Percentiles rank a stretch among this genome's conserved stretches.
These are phyloP conservation scores for Podospora sp. DNA, from an alignment of 495 filamentous ascomycete genomes.

Conservation along the genomic window DNA sequence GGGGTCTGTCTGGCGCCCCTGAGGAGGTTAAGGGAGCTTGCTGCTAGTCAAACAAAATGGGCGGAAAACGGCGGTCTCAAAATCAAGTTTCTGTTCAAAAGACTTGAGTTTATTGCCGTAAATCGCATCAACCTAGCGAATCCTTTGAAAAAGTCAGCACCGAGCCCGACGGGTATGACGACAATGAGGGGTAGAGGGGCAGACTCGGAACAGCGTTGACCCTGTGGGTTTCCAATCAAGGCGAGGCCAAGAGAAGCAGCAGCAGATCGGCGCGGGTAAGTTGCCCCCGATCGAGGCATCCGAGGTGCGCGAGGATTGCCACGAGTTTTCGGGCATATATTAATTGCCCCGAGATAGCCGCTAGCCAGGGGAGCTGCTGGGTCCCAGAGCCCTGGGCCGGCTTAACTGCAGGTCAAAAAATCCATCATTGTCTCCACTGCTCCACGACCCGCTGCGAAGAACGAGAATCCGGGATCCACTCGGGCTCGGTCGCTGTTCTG, in stretches of 20 bases:
- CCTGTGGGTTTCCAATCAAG: background rate
- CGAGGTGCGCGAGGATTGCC: background rate
- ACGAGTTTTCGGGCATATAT: too few relatives aligned
- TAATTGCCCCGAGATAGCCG: background rate
- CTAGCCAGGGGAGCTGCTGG: background rate
- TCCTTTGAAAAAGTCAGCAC: background rate
- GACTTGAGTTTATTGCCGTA: background rate
- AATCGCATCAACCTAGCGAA: background rate
- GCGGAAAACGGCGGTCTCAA: background rate
- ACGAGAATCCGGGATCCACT: background rate
- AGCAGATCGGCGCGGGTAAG: background rate
- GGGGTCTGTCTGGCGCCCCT: conserved; percentile 24
- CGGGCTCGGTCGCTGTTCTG: background rate
- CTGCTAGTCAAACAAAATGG: conserved; percentile 4
- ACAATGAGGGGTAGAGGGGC: background rate
- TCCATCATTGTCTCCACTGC: background rate
- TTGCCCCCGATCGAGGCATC: conserved; percentile 8
- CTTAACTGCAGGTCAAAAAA: background rate
- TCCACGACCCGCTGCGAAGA: background rate
- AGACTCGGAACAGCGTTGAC: background rate
- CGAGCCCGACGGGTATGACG: background rate
- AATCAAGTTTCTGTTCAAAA: background rate
- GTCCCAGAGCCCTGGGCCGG: background rate
- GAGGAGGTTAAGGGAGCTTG: conserved; percentile 27
- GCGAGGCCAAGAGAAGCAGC: background rate